These are phyloP conservation scores for Vitis amurensis DNA, from an alignment of 164 flowering plant species.

Conservation along the genomic window DNA sequence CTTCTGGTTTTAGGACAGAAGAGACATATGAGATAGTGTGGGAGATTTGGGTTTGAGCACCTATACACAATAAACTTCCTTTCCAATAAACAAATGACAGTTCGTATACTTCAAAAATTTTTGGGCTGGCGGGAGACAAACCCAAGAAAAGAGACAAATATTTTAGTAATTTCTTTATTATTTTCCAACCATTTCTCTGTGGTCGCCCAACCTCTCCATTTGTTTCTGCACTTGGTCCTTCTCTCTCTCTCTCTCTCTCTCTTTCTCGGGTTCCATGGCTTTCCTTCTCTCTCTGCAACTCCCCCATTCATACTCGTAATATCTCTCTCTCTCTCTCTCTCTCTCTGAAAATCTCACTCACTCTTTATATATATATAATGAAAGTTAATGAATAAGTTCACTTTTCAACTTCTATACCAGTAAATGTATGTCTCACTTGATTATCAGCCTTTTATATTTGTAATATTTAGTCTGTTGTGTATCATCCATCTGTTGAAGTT, in stretches of 20 bases:
- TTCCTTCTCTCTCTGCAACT: slow-evolving; percentile 12
- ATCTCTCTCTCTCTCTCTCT: not conserved
- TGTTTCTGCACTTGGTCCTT: not conserved
- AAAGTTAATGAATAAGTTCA: not conserved
- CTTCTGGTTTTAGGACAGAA: no score
- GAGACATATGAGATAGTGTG: no score
- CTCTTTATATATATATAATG: no score
- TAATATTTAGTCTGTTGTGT: no score
- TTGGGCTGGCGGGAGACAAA: slow-evolving; percentile 23
- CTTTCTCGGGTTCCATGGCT: slow-evolving; percentile 17
- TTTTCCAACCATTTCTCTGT: slow-evolving; percentile 6
- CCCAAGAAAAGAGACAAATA: slow-evolving; percentile 4
- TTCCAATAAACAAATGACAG: no score
- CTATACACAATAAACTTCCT: no score
- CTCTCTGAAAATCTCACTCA: no score
- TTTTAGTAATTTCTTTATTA: no score
- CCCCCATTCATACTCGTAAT: slow-evolving; percentile 17
- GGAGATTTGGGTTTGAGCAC: no score
- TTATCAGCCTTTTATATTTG: no score
- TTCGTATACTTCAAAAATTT: not conserved
- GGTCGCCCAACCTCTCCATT: slow-evolving; percentile 4
- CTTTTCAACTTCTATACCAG: not conserved
- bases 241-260: not conserved
- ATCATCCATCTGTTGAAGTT: no score
- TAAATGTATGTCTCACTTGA: no score